A percentile compares a stretch with the other conserved stretches of the same genome.
These are phyloP conservation scores for Parachaetomium inaequale DNA, from an alignment of 495 filamentous ascomycete genomes.

Conservation along the genomic window DNA sequence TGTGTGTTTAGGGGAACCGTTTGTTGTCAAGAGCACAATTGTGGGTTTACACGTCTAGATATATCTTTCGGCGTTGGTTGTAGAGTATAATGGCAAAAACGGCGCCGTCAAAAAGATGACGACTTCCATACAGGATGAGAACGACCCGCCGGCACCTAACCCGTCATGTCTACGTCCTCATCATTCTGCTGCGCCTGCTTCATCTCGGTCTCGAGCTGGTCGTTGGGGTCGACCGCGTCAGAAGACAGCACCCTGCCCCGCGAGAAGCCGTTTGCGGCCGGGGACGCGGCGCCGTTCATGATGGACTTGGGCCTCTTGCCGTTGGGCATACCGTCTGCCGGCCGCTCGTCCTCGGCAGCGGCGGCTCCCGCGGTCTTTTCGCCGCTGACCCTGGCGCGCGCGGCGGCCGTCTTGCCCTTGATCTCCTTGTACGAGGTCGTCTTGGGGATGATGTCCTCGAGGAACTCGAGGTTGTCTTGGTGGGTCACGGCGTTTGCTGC, in stretches of 20 bases:
- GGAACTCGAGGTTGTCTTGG: slow-evolving; percentile 92
- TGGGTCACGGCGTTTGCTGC: slow-evolving; percentile 80
- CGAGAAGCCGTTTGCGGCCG: slow-evolving; percentile 21
- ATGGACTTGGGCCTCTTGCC: slow-evolving; percentile 45
- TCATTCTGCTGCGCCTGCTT: slow-evolving; percentile 38
- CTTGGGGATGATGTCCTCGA: slow-evolving; percentile 83
- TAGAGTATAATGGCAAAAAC: not conserved
- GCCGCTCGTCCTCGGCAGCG: slow-evolving; percentile 29
- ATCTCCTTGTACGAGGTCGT: slow-evolving; percentile 75
- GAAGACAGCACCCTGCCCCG: slow-evolving; percentile 19
- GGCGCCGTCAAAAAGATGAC: not conserved
- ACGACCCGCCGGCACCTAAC: slow-evolving; percentile 25
- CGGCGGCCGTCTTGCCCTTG: slow-evolving; percentile 54
- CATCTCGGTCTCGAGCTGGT: slow-evolving; percentile 49
- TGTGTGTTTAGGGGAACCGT: not conserved
- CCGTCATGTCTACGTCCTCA: slow-evolving; percentile 59
- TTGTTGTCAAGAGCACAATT: not conserved
- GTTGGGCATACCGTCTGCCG: slow-evolving; percentile 30
- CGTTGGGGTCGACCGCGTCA: slow-evolving; percentile 35
- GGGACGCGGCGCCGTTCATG: slow-evolving; percentile 31
- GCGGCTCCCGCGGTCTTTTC: slow-evolving; percentile 21
- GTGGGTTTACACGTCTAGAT: not conserved
- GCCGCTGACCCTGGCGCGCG: slow-evolving; percentile 38
- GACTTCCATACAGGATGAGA: not conserved
- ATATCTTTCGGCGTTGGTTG: not conserved